Percentiles rank a stretch among this genome's conserved stretches.
Evolutionary conservation across 768 basidiomycete genomes (phyloP).

Genomic region (Hericium coralloides): DNA sequence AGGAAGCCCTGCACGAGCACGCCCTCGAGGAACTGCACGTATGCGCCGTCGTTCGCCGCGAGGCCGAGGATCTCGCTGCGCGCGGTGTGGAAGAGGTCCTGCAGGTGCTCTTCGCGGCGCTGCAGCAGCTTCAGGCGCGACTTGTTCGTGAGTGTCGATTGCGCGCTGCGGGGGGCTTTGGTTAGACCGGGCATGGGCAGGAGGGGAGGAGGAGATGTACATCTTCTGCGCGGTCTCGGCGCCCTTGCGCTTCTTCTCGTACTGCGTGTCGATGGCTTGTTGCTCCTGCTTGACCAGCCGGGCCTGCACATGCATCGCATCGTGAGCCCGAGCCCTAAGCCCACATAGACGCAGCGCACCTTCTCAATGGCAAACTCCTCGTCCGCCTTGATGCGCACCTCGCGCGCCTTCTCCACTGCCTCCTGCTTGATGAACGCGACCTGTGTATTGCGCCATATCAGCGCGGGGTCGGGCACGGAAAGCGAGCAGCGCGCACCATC

Average conservation of each 20-base stretch:
- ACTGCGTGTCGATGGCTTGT: constrained; percentile 86
- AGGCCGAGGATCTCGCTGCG: constrained; percentile 55
- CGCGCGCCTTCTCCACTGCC: constrained; percentile 93
- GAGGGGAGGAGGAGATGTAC: constrained; percentile 33
- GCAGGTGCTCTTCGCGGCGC: constrained; percentile 84
- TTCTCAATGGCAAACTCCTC: constrained; percentile 99
- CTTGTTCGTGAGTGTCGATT: constrained; percentile 95
- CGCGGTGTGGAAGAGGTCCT: constrained; percentile 76
- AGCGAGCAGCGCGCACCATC: constrained; percentile 53
- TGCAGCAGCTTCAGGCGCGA: constrained; percentile 87
- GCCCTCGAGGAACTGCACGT: constrained; percentile 76
- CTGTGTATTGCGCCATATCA: constrained; percentile 29
- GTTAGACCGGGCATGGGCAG: background rate
- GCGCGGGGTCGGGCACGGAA: constrained; percentile 2
- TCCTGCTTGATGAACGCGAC: constrained; percentile 99
- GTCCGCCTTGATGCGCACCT: constrained; percentile 95
- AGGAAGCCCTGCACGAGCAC: constrained; percentile 82
- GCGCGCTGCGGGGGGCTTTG: constrained; percentile 58
- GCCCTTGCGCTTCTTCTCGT: constrained; percentile 94
- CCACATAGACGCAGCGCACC: constrained; percentile 28
- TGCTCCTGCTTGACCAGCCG: constrained; percentile 97
- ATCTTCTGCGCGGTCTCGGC: constrained; percentile 95
- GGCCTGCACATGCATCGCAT: constrained; percentile 44
- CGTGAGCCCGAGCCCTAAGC: background rate
- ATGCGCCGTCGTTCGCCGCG: constrained; percentile 56